Percentiles rank a stretch among this genome's conserved stretches.
phyloP scores from a whole-genome alignment of 345 rosid genomes.

The Salix dunnii region DNA sequence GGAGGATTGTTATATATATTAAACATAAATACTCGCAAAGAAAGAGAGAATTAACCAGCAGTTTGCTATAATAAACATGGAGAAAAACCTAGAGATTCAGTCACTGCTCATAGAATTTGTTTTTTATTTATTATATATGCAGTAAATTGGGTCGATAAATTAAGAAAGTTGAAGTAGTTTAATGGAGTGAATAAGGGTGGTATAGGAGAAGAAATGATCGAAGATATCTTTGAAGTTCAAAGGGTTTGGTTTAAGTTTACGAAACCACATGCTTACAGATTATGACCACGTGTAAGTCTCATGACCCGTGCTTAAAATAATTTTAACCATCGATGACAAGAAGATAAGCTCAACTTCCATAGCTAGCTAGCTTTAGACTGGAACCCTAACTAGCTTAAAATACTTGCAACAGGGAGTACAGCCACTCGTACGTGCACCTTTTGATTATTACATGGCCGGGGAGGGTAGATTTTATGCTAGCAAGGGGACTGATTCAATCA shows the following conservation, averaged over 20 bases:
- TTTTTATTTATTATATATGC: neutral
- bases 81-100: neutral
- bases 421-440: neutral
- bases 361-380: neutral
- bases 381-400: neutral
- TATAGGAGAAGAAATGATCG: neutral
- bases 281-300: neutral
- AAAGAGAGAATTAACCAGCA: neutral
- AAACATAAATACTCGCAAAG: too few species aligned
- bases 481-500: neutral
- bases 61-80: neutral
- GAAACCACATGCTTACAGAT: slow-evolving; percentile 32
- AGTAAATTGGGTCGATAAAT: neutral
- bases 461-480: neutral
- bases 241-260: slow-evolving; percentile 24
- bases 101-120: neutral
- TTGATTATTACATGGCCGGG: neutral
- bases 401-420: neutral
- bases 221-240: slow-evolving; percentile 13
- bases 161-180: neutral
- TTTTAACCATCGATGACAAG: neutral
- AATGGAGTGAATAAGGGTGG: neutral
- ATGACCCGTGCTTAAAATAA: slow-evolving; percentile 11
- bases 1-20: neutral
- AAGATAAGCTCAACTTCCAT: slow-evolving; percentile 32